phyloP scores from a whole-genome alignment of 768 basidiomycete genomes.

The Sistotremastrum niveocremeum region DNA sequence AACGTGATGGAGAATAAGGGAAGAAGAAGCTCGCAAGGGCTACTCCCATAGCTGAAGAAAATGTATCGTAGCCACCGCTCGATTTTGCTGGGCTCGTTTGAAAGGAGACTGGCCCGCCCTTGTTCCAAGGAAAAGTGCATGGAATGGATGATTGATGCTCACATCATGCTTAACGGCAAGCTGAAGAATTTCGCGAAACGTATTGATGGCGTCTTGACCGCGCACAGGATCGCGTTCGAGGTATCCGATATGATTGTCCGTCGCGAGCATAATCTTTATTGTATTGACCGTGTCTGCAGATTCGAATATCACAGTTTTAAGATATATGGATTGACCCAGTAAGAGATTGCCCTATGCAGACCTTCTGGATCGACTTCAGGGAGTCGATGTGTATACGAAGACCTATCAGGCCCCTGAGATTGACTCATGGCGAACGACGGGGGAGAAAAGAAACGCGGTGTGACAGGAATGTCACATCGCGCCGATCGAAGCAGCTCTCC shows the following conservation, averaged over 20 bases:
- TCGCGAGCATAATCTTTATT: slow-evolving; percentile 77
- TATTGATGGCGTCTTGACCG: slow-evolving; percentile 90
- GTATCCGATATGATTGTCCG: slow-evolving; percentile 94
- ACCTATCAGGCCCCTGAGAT: no score
- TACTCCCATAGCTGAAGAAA: background rate
- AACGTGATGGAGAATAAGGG: background rate
- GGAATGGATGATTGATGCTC: slow-evolving; percentile 15
- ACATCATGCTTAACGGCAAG: slow-evolving; percentile 83
- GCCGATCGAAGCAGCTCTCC: no score
- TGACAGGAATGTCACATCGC: no score
- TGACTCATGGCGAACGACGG: no score
- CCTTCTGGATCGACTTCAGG: no score
- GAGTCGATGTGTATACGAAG: no score
- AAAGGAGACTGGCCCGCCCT: background rate
- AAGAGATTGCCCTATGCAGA: no score
- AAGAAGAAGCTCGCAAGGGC: slow-evolving; percentile 2
- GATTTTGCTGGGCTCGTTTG: background rate
- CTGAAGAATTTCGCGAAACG: slow-evolving; percentile 88
- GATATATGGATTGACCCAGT: no score
- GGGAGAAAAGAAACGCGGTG: no score
- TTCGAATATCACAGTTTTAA: no score
- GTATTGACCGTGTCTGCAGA: slow-evolving; percentile 24
- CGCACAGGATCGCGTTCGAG: slow-evolving; percentile 88
- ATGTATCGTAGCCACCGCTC: background rate
- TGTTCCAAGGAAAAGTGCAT: background rate